phyloP scores from a whole-genome alignment of 495 filamentous ascomycete genomes.

The Penicillium canescens region DNA sequence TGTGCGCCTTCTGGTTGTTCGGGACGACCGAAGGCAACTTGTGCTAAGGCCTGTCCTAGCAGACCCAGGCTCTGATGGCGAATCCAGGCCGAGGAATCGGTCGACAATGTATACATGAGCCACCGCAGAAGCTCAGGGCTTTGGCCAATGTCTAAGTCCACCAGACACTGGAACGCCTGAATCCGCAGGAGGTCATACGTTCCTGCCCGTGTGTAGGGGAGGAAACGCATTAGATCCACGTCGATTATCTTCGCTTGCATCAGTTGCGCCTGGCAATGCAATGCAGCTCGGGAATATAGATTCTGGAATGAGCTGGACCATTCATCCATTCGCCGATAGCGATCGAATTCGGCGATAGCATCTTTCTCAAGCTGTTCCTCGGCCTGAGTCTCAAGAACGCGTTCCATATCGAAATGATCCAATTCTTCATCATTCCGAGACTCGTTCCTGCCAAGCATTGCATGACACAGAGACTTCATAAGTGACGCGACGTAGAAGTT shows the following conservation, averaged over 20 bases:
- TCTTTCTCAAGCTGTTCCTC: constrained; percentile 65
- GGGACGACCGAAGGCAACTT: constrained; percentile 73
- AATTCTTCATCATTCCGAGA: constrained; percentile 38
- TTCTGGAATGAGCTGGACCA: constrained; percentile 93
- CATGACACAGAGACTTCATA: constrained; percentile 76
- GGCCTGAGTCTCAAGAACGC: constrained; percentile 53
- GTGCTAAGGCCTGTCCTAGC: constrained; percentile 72
- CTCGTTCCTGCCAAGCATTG: constrained; percentile 59
- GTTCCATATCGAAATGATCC: constrained; percentile 49
- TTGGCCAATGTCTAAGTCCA: constrained; percentile 72
- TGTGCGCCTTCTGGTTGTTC: constrained; percentile 27
- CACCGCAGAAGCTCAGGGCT: constrained; percentile 63
- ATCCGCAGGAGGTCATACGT: constrained; percentile 80
- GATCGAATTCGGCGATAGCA: constrained; percentile 81
- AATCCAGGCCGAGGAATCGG: constrained; percentile 79
- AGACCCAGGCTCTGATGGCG: constrained; percentile 66
- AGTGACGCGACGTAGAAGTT: constrained; percentile 81
- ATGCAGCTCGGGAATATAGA: constrained; percentile 77
- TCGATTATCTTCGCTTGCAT: constrained; percentile 71
- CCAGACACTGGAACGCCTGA: constrained; percentile 77
- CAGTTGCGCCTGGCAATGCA: constrained; percentile 73
- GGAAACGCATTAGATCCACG: constrained; percentile 62
- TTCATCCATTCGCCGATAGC: constrained; percentile 90
- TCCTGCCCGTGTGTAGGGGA: constrained; percentile 76
- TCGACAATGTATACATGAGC: constrained; percentile 69